These are phyloP conservation scores for Pyrenochaeta sp. DNA, from an alignment of 2,329 filamentous ascomycete species.

Conservation along the genomic window DNA sequence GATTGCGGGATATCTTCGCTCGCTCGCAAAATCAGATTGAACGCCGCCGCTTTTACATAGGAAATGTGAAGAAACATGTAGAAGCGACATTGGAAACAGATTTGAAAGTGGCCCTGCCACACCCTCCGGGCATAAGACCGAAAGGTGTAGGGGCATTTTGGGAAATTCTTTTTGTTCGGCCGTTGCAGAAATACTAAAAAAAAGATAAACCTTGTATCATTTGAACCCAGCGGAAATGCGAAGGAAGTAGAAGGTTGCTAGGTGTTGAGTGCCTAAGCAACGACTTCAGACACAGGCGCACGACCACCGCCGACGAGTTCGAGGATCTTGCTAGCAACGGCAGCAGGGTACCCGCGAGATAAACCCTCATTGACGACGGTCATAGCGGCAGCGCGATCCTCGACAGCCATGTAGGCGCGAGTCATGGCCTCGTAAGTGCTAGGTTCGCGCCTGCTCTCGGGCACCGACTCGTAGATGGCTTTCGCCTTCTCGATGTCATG, in stretches of 20 bases:
- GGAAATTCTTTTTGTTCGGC: conserved; percentile 25
- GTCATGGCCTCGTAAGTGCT: conserved; percentile 99
- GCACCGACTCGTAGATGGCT: conserved; percentile 80
- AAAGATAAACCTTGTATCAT: conserved; percentile 18
- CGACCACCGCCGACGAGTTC: conserved; percentile 72
- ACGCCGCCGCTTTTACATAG: conserved; percentile 32
- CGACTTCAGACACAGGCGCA: conserved; percentile 28
- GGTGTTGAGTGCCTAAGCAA: conserved; percentile 15
- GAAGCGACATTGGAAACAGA: conserved; percentile 26
- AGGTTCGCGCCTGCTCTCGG: conserved; percentile 82
- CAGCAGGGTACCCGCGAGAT: conserved; percentile 85
- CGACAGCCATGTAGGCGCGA: conserved; percentile 84
- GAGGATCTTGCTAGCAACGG: conserved; percentile 91
- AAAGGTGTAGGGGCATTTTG: conserved; percentile 26
- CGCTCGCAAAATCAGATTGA: conserved; percentile 9
- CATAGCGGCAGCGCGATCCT: conserved; percentile 80
- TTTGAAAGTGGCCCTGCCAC: conserved; percentile 29
- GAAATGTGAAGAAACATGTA: conserved; percentile 14
- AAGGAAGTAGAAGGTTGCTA: conserved; percentile 9
- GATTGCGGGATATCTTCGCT: conserved; percentile 20
- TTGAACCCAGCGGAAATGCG: conserved; percentile 7
- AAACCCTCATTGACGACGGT: conserved; percentile 88
- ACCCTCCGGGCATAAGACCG: conserved; percentile 15
- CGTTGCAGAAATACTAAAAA: conserved; percentile 21
- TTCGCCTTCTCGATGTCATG: conserved; percentile 82